These are phyloP conservation scores for Pythium guiyangense DNA, from an alignment of 352 stramenopile genomes.

Conservation along the genomic window DNA sequence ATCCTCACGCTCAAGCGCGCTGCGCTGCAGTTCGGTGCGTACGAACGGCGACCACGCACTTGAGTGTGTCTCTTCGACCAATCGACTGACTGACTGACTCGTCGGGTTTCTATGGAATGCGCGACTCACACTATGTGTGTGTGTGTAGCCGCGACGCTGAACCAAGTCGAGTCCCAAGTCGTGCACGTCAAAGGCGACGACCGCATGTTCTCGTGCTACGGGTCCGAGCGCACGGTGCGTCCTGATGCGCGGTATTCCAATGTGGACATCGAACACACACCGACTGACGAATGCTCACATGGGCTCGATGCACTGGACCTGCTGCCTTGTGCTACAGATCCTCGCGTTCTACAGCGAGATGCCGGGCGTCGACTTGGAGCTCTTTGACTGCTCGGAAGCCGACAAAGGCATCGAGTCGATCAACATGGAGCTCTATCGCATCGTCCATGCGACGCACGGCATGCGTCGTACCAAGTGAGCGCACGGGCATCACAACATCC, in stretches of 20 bases:
- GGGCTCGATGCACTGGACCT: not conserved
- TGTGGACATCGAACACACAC: too few species aligned
- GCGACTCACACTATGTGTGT: not conserved
- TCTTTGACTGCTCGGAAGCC: slow-evolving; percentile 76
- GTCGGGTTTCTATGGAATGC: not conserved
- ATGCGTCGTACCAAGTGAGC: slow-evolving; percentile 21
- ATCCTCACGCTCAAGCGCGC: slow-evolving; percentile 80
- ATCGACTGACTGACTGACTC: not conserved
- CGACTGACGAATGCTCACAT: too few species aligned
- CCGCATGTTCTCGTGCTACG: slow-evolving; percentile 86
- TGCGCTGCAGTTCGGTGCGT: slow-evolving; percentile 71
- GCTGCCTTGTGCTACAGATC: slow-evolving; percentile 30
- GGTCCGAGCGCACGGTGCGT: slow-evolving; percentile 60
- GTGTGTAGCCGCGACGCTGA: slow-evolving; percentile 58
- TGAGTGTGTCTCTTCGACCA: not conserved
- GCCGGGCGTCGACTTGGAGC: slow-evolving; percentile 61
- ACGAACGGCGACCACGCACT: too few species aligned
- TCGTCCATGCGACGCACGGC: slow-evolving; percentile 47
- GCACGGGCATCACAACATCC: not conserved
- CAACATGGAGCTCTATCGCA: slow-evolving; percentile 65
- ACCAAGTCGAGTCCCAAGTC: slow-evolving; percentile 78
- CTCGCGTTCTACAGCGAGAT: slow-evolving; percentile 87
- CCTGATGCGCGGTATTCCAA: not conserved
- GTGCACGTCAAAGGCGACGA: slow-evolving; percentile 80
- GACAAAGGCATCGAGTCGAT: slow-evolving; percentile 75